Base-by-base conservation (phyloP, 306 rosid genomes). In the Neltuma alba region DNA sequence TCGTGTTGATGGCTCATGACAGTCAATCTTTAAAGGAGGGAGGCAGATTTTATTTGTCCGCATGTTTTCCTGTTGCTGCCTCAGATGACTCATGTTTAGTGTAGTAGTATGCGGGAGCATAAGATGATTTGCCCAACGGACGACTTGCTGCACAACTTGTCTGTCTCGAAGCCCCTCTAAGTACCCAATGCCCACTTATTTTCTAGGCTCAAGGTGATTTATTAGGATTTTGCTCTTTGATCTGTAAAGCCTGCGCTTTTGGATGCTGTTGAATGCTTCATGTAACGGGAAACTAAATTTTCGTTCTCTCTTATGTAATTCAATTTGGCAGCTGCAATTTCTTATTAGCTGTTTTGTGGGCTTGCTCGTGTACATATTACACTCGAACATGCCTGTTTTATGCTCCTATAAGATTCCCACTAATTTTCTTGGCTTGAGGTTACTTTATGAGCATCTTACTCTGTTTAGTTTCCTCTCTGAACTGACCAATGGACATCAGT, bases 81-180 rank as follows among this genome's bases (percentile, higher is more conserved):
- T 42, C 38, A 42, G 74, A 69, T 69, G 8, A 14, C 37, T 13
- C 41, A 11, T 71, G 54, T 73, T 27, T 69, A 81, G 70, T 50
- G 13, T 36, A 71, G 61, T 21, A 9, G 80, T 20, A 58, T 71
- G 34, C 37, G 65, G 69, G 76, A 41, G 33, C 74, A 10, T 23
- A 62, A 55, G 37, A 61, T 58, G 79, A 64, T 58, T 64, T 40
- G 40, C 55, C 45, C 42, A 64, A 41, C 72, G 36, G 52, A 70
- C 71, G 33, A 34, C 66, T 79, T 88, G 69, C 55, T 88, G 91
- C 85, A 86, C 79, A 76, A 83, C 14, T 73, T 85, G 88, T 76
- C 78, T 70, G 68, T 84, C 80, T 80, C 74, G 16, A 12, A n/a
- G n/a, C n/a, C 37, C 15, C n/a, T 33, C 76, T 83, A 66, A 68